Evolutionary conservation across 768 basidiomycete genomes (phyloP).

Genomic region (Gymnopilus dilepis): DNA sequence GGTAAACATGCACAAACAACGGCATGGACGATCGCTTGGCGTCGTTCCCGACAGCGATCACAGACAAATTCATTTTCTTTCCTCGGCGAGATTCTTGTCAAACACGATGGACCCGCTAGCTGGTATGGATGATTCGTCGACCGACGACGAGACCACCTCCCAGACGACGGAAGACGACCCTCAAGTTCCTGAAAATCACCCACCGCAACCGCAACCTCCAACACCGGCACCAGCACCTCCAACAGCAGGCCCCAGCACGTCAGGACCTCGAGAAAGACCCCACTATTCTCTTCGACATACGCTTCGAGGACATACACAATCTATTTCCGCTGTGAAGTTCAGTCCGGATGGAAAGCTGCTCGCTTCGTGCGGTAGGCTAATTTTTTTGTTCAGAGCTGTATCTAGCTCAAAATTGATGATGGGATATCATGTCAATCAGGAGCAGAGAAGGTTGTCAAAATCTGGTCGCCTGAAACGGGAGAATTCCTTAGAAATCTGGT

Average conservation of each 20-base stretch:
- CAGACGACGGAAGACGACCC: conserved; percentile 89
- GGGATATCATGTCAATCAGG: conserved; percentile 44
- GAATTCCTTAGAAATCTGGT: conserved; percentile 74
- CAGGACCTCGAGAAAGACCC: conserved; percentile 54
- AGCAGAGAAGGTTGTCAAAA: conserved; percentile 78
- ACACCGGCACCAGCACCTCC: conserved; percentile 35
- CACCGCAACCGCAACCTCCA: conserved; percentile 28
- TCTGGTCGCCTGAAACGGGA: conserved; percentile 84
- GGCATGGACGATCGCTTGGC: background rate
- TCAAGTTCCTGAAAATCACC: conserved; percentile 67
- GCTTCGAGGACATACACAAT: conserved; percentile 77
- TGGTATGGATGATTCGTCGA: conserved; percentile 57
- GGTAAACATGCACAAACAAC: background rate
- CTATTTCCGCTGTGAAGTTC: conserved; percentile 90
- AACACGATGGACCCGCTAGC: conserved; percentile 47
- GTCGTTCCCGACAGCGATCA: background rate
- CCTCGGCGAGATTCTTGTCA: background rate
- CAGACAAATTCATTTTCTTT: background rate
- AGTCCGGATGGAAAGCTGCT: conserved; percentile 85
- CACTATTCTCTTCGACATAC: conserved; percentile 72
- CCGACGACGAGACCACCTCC: conserved; percentile 70
- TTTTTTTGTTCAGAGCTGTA: conserved; percentile 17
- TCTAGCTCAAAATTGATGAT: conserved; percentile 20
- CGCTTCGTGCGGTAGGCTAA: conserved; percentile 81
- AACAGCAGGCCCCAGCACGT: conserved; percentile 30